Conservation (phyloP, 2,329 filamentous ascomycete species). For the Fusarium palustre region DNA sequence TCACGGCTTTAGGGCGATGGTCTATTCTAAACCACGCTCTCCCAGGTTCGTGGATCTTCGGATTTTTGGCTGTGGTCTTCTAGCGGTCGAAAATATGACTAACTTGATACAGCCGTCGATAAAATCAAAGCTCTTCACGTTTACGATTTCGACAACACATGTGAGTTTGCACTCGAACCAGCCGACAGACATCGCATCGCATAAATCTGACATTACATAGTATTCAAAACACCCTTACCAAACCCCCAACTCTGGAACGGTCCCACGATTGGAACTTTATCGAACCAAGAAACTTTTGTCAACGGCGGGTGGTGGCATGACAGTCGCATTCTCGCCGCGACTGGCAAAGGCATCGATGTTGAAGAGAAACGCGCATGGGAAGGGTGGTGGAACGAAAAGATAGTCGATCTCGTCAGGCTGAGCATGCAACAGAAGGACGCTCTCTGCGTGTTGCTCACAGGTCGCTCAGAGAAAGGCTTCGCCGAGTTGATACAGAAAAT, state of each 20-base stretch:
- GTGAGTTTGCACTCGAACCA: conserved; percentile 60
- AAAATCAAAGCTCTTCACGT: conserved; percentile 85
- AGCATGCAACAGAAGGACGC: conserved; percentile 87
- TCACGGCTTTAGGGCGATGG: conserved; percentile 85
- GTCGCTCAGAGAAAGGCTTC: conserved; percentile 82
- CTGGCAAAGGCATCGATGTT: conserved; percentile 81
- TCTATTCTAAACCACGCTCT: conserved; percentile 80
- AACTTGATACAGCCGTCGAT: conserved; percentile 62
- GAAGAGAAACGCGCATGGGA: conserved; percentile 89
- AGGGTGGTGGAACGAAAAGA: conserved; percentile 96
- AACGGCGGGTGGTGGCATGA: conserved; percentile 99
- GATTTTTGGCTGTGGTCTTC: background rate
- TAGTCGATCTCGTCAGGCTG: conserved; percentile 82
- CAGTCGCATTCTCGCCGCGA: conserved; percentile 83
- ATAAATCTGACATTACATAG: conserved; percentile 55
- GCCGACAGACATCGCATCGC: background rate
- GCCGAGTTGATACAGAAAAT: conserved; percentile 85
- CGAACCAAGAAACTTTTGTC: conserved; percentile 79
- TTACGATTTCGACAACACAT: conserved; percentile 98
- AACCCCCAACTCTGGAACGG: conserved; percentile 90
- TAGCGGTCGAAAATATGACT: conserved; percentile 25
- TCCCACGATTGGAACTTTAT: conserved; percentile 79
- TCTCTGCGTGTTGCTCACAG: conserved; percentile 87
- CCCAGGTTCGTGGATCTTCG: conserved; percentile 64
- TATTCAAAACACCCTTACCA: conserved; percentile 91